Conservation (phyloP, 306 rosid genomes). For the Prunus salicina region DNA sequence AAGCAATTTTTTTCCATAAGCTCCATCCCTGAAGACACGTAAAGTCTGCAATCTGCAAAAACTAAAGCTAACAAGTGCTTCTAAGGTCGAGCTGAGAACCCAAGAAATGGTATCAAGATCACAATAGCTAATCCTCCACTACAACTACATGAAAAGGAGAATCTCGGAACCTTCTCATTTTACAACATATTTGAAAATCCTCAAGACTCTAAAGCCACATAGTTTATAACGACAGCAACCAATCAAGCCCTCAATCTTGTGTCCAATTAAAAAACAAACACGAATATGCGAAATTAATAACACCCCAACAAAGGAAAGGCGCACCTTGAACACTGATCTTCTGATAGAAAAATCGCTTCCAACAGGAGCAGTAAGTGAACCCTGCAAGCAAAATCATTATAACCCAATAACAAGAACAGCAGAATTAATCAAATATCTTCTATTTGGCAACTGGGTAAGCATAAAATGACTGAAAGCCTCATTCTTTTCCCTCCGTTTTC, state of each 20-base stretch:
- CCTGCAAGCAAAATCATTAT: constrained; percentile 28
- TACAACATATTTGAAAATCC: background rate
- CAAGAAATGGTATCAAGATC: background rate
- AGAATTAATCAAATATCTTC: background rate
- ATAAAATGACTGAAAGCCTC: background rate
- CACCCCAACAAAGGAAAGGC: background rate
- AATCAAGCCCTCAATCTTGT: constrained; percentile 1
- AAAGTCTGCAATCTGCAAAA: background rate
- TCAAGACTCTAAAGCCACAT: background rate
- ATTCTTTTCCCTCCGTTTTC: background rate
- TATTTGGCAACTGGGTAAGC: constrained; percentile 11
- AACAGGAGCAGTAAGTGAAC: constrained; percentile 39
- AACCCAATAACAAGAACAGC: constrained; percentile 9
- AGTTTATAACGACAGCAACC: background rate
- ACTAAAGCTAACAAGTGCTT: background rate
- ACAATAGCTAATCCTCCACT: background rate
- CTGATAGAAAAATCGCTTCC: constrained; percentile 45
- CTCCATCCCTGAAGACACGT: background rate
- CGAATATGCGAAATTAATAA: background rate
- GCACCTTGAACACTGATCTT: constrained; percentile 53
- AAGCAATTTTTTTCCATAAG: background rate
- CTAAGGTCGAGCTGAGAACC: constrained; percentile 5
- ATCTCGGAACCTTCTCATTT: background rate
- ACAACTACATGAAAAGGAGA: background rate
- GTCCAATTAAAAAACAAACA: background rate